These are phyloP conservation scores for Kazachstania bromeliacearum DNA, from an alignment of 805 yeast genomes.

Conservation along the genomic window DNA sequence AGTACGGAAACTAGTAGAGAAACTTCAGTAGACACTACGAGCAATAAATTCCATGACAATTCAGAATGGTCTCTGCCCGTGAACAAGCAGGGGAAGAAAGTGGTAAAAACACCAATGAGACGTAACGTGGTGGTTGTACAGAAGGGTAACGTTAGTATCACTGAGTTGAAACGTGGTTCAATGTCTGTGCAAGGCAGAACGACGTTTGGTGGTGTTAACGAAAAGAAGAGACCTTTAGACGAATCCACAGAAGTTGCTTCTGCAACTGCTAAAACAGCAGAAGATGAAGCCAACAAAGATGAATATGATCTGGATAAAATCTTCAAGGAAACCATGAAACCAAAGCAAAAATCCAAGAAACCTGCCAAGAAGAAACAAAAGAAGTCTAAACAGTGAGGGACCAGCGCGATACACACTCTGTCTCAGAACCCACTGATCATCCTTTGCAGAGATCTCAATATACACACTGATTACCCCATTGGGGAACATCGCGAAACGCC, in stretches of 20 bases:
- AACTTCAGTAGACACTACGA: neutral
- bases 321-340: slow-evolving; percentile 13
- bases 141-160: slow-evolving; percentile 11
- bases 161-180: slow-evolving; percentile 1
- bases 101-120: slow-evolving; percentile 16
- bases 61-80: slow-evolving; percentile 16
- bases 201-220: slow-evolving; percentile 1
- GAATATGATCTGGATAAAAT: slow-evolving; percentile 19
- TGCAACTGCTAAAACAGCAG: slow-evolving; percentile 12
- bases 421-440: too few species aligned
- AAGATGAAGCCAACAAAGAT: slow-evolving; percentile 12
- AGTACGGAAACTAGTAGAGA: slow-evolving; percentile 27
- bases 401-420: neutral
- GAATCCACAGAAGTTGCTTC: slow-evolving; percentile 27
- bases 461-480: too few species aligned
- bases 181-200: neutral
- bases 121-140: slow-evolving; percentile 31
- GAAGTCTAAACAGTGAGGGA: neutral
- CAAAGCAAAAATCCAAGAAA: slow-evolving; percentile 10
- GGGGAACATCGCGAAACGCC: too few species aligned
- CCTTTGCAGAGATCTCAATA: too few species aligned
- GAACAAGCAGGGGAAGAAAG: neutral
- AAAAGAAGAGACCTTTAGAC: too few species aligned
- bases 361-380: slow-evolving; percentile 6
- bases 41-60: slow-evolving; percentile 7